Evolutionary conservation across 2,329 filamentous ascomycete genomes (phyloP).

Genomic region (Gaeumannomyces tritici): DNA sequence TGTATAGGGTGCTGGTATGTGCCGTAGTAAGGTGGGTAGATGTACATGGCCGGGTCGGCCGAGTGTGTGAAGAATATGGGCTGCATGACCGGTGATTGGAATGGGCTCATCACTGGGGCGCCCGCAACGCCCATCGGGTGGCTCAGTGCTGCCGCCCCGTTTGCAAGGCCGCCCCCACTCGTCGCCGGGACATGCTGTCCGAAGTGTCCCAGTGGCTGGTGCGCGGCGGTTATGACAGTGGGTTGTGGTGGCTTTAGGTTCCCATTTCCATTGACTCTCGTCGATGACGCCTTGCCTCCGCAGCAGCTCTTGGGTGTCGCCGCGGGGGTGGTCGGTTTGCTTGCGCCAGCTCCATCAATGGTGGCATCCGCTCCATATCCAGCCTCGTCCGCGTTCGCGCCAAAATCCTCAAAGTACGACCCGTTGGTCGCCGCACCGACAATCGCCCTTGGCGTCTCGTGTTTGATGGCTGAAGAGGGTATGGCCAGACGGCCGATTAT

Average conservation of each 20-base stretch:
- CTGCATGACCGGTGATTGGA: conserved; percentile 8
- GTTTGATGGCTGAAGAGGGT: neutral
- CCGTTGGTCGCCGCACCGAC: neutral
- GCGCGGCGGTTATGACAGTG: neutral
- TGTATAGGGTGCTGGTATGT: conserved; percentile 12
- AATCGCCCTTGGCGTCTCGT: neutral
- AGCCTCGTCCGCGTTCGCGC: neutral
- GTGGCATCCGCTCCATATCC: no score
- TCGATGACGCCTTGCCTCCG: neutral
- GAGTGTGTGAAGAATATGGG: conserved; percentile 2
- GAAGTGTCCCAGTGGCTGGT: neutral
- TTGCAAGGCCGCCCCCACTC: neutral
- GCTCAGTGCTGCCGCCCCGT: neutral
- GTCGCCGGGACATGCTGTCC: neutral
- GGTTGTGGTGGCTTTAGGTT: neutral
- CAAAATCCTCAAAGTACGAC: neutral
- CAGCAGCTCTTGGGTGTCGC: conserved; percentile 1
- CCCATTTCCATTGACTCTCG: conserved; percentile 2
- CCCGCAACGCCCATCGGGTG: neutral
- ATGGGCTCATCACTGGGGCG: neutral
- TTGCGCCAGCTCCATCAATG: neutral
- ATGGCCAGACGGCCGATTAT: neutral
- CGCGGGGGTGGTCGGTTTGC: neutral
- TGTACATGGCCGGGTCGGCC: conserved; percentile 7
- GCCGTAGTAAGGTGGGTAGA: conserved; percentile 9